Percentiles rank a stretch among this genome's conserved stretches.
Evolutionary conservation across 176 grass and related monocot species (phyloP).

Genomic region (Avena atlantica): DNA sequence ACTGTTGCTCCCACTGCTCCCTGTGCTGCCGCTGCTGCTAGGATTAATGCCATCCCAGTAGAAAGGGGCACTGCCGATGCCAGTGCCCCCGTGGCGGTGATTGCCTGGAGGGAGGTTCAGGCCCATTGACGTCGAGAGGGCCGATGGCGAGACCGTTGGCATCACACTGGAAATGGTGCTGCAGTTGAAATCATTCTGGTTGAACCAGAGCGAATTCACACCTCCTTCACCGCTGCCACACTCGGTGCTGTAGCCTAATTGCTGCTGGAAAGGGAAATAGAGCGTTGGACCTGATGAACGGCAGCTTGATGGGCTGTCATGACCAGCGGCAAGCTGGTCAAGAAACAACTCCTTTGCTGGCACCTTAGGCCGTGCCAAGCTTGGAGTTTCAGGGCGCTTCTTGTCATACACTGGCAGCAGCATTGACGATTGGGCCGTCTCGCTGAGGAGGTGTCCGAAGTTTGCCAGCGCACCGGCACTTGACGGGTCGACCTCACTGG

Average conservation of each 20-base stretch:
- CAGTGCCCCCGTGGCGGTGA: slow-evolving; percentile 44
- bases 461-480: slow-evolving; percentile 51
- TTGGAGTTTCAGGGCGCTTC: slow-evolving; percentile 48
- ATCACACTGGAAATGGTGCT: slow-evolving; percentile 61
- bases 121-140: slow-evolving; percentile 57
- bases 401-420: slow-evolving; percentile 49
- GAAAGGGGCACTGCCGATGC: slow-evolving; percentile 43
- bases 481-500: slow-evolving; percentile 58
- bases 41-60: slow-evolving; percentile 67
- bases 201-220: slow-evolving; percentile 70
- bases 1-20: slow-evolving; percentile 62
- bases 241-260: slow-evolving; percentile 48
- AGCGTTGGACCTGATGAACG: slow-evolving; percentile 44
- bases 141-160: slow-evolving; percentile 59
- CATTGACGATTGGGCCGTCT: slow-evolving; percentile 66
- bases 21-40: slow-evolving; percentile 65
- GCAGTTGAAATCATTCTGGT: slow-evolving; percentile 64
- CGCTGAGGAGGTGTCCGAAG: slow-evolving; percentile 58
- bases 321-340: slow-evolving; percentile 51
- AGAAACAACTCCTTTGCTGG: slow-evolving; percentile 57
- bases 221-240: slow-evolving; percentile 42
- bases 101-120: slow-evolving; percentile 56
- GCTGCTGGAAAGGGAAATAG: slow-evolving; percentile 65
- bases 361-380: slow-evolving; percentile 52
- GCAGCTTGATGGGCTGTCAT: slow-evolving; percentile 58